Base-by-base conservation (phyloP, 352 stramenopile species). In the Thalassiosira ordinaria region DNA sequence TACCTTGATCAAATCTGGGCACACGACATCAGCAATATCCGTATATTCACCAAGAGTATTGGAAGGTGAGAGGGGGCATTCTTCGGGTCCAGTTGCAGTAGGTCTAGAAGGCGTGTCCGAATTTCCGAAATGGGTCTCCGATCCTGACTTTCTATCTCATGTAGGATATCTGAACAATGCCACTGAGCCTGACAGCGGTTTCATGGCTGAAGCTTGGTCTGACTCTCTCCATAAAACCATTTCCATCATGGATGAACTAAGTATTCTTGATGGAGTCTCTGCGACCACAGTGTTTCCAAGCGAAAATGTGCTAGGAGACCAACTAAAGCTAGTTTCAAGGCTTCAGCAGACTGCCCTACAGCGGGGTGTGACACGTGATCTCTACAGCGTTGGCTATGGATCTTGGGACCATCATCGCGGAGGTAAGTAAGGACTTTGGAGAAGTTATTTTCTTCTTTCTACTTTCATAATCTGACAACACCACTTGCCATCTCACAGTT, bases 341-440 rank as follows among this genome's bases (percentile, higher is more conserved):
- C 16, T 89, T 1, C 71, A 88, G 46, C 47, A 65, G 24, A 51
- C 51, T 2, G 13, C 49, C 14, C 22, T 71, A 13, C 35, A 55
- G 14, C 64, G 84, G n/a, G 75, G 59, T 24, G 11, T 52, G 7
- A 52, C 78, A 16, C 74, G 82, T 3, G 64, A 73, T 27, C 39
- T 68, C 47, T 89, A 86, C 66, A 80, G 35, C 56, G 66, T 79
- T 0, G 18, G 29, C 8, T 31, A 61, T 16, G 75, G 75, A 47
- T 64, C 53, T 4, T 90, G 51, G 26, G 84, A 90, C 61, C 83
- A 66, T 27, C 84, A 90, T 61, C 35, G 20, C 9, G 56, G 69
- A n/a, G n/a, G n/a, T n/a, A n/a, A n/a, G n/a, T n/a, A n/a, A n/a
- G n/a, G n/a, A n/a, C n/a, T n/a, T n/a, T n/a, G n/a, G n/a, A n/a